Evolutionary conservation across 2,329 filamentous ascomycete species (phyloP), one percentile per base, ranked within the genome.

Genomic region (Colletotrichum trifolii): DNA sequence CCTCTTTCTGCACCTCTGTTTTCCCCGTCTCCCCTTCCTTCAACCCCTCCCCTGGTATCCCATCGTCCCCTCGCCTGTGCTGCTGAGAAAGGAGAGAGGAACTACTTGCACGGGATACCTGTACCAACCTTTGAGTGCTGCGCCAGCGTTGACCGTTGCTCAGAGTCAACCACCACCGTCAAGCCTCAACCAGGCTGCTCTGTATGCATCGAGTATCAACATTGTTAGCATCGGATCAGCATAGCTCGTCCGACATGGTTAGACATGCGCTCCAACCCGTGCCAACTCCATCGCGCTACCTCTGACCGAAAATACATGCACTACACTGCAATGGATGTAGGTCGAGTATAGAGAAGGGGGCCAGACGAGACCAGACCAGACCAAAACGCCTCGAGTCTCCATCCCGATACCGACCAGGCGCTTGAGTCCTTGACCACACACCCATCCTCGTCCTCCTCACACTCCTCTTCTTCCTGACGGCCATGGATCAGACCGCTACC

Each of bases 401-500:
- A 11, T 56, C 38, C 45, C 45, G 39, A 61, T 55, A 64, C 39
- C 45, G 34, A 55, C 49, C 40, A 54, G 25, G 5, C 25, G 25
- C 25, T 25, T 25, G 25, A 25, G 25, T 25, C 25, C 25, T 25
- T 25, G 25, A 25, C 25, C 25, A 25, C 25, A 25, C 25, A 1
- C 25, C 25, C 25, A 25, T 25, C 25, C 25, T 25, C 25, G 25
- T 25, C 25, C 25, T 25, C 4, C 25, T 25, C 25, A 1, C 25
- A 25, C 25, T 25, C 25, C 25, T 25, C 25, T 25, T 25, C 25
- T 25, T 25, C 25, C 12, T 47, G 39, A 55, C 42, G 35, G 46
- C 35, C 57, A 56, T 56, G 57, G 50, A 62, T 65, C 62, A 65
- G 57, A 56, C 57, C 62, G 52, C 46, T 56, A 12, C 52, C 57